These are phyloP conservation scores for Sugiyamaella boreocaroliniensis DNA, from an alignment of 805 yeast species.

Conservation along the genomic window DNA sequence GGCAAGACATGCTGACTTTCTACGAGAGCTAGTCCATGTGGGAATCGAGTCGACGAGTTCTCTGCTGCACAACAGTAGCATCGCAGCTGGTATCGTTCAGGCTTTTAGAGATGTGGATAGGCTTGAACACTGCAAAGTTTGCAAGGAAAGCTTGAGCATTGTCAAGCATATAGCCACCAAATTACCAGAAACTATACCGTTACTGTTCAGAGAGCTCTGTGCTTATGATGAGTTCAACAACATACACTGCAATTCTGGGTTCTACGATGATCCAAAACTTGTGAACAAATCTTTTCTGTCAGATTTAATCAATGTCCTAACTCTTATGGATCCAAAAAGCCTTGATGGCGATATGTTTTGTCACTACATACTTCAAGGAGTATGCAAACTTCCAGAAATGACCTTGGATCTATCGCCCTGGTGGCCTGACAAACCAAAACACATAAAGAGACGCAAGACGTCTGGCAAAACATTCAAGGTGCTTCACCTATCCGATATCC, in stretches of 20 bases:
- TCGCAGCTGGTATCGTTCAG: not conserved
- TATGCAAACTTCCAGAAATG: constrained; percentile 49
- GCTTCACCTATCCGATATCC: constrained; percentile 61
- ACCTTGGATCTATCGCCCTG: constrained; percentile 41
- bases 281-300: constrained; percentile 17
- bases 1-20: not conserved
- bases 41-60: not conserved
- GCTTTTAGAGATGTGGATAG: not conserved
- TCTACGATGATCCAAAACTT: constrained; percentile 4
- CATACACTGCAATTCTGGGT: not conserved
- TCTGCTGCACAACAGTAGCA: not conserved
- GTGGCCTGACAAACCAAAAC: constrained; percentile 42
- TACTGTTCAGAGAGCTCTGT: not conserved
- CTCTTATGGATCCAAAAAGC: constrained; percentile 46
- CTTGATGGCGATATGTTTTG: constrained; percentile 59
- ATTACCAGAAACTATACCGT: not conserved
- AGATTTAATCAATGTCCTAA: constrained; percentile 47
- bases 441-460: constrained; percentile 10
- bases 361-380: constrained; percentile 41
- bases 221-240: not conserved
- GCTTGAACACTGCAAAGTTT: not conserved
- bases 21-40: not conserved
- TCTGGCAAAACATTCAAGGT: constrained; percentile 45
- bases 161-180: not conserved
- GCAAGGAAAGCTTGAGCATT: not conserved